Evolutionary conservation across 805 yeast species (phyloP).

Genomic region (Pichia membranifaciens): DNA sequence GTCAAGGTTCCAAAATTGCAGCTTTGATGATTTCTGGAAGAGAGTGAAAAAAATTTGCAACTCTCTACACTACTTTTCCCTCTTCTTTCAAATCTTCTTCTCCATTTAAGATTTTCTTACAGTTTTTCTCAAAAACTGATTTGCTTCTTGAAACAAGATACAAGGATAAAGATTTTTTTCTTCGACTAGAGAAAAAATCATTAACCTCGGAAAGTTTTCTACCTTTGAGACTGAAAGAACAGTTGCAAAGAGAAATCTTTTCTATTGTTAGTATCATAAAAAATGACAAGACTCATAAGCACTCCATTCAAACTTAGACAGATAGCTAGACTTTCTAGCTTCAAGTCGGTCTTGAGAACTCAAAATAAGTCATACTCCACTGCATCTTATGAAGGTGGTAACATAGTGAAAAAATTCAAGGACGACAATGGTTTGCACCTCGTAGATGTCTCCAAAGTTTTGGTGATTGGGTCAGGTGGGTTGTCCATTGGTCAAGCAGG

Average conservation of each 20-base stretch:
- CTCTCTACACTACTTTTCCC: neutral
- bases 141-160: neutral
- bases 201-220: too few relatives aligned
- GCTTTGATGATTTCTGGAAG: neutral
- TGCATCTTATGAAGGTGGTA: conserved; percentile 54
- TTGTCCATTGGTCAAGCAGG: conserved; percentile 97
- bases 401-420: conserved; percentile 48
- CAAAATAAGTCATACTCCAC: conserved; percentile 14
- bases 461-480: conserved; percentile 96
- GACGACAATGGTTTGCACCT: conserved; percentile 59
- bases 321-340: conserved; percentile 10
- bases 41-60: conserved; percentile 5
- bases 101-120: neutral
- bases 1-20: neutral
- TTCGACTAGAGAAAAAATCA: too few relatives aligned
- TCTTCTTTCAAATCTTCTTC: neutral
- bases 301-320: conserved; percentile 3
- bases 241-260: neutral
- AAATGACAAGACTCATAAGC: conserved; percentile 4
- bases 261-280: neutral
- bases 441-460: conserved; percentile 81
- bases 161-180: too few relatives aligned
- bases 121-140: too few relatives aligned
- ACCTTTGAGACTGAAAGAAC: neutral
- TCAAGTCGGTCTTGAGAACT: conserved; percentile 4